A percentile compares a stretch with the other conserved stretches of the same genome.
Evolutionary conservation across 441 rosid genomes (phyloP).

Genomic region (Erodium trifolium): DNA sequence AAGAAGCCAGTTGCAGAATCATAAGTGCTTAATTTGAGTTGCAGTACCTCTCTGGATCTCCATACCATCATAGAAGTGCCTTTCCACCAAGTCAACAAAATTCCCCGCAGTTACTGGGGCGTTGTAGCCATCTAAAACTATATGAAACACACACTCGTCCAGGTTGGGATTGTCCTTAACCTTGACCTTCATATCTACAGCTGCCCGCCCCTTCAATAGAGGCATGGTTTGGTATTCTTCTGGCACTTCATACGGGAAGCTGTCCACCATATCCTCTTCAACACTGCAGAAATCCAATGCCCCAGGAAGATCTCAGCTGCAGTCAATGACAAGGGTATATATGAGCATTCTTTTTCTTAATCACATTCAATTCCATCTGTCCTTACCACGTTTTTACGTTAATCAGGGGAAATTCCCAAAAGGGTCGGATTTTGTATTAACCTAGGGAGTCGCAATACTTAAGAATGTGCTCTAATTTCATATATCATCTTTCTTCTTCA

Average conservation of each 20-base stretch:
- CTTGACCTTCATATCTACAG: conserved; percentile 97
- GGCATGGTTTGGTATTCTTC: conserved; percentile 82
- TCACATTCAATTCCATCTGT: conserved; percentile 26
- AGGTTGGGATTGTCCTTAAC: conserved; percentile 90
- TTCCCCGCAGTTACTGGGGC: conserved; percentile 96
- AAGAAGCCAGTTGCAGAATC: too few relatives aligned
- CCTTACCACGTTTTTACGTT: conserved; percentile 26
- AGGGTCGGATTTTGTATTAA: background rate
- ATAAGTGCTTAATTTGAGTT: background rate
- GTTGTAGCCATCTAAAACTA: conserved; percentile 89
- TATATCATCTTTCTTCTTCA: too few relatives aligned
- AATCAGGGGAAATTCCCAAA: background rate
- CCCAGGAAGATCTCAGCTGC: conserved; percentile 99
- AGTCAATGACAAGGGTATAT: conserved; percentile 85
- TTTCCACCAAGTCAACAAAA: conserved; percentile 78
- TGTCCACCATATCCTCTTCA: conserved; percentile 99
- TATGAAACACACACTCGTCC: conserved; percentile 73
- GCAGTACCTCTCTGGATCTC: conserved; percentile 90
- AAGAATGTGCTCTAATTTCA: too few relatives aligned
- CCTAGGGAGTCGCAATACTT: background rate
- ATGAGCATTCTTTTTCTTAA: conserved; percentile 53
- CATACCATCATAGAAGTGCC: conserved; percentile 97
- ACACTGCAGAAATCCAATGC: conserved; percentile 99
- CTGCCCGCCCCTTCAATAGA: conserved; percentile 90
- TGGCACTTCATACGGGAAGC: conserved; percentile 86